phyloP scores from a whole-genome alignment of 2,329 filamentous ascomycete species.

The Gaeumannomyces tritici region DNA sequence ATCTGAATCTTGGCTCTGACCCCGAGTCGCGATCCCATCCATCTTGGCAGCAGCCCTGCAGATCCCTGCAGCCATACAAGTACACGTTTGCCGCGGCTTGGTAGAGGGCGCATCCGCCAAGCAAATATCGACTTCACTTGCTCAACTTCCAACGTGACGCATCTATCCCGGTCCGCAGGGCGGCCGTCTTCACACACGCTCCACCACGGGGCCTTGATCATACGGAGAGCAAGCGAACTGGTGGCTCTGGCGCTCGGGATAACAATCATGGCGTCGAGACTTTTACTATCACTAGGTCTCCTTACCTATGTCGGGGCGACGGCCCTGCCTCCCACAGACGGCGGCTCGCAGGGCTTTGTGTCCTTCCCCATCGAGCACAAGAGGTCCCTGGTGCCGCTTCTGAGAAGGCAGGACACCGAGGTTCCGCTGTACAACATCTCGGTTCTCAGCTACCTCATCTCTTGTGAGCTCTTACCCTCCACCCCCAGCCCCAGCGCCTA shows the following conservation, averaged over 20 bases:
- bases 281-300: background rate
- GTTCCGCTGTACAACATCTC: constrained; percentile 7
- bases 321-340: background rate
- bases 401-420: constrained; percentile 2
- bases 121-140: background rate
- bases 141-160: no score
- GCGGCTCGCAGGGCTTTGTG: background rate
- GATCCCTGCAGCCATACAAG: background rate
- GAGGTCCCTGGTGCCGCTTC: background rate
- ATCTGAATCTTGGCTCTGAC: background rate
- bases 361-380: constrained; percentile 4
- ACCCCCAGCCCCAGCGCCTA: background rate
- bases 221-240: background rate
- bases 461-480: background rate
- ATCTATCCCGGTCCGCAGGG: no score
- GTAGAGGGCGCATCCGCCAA: background rate
- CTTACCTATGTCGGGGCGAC: background rate
- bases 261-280: background rate
- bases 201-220: background rate
- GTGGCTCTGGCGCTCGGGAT: background rate
- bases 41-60: background rate
- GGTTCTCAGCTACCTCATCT: constrained; percentile 6
- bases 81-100: no score
- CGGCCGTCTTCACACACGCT: background rate
- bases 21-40: background rate